Base-by-base conservation (phyloP, 2,329 filamentous ascomycete genomes). In the Alternaria metachromatica region DNA sequence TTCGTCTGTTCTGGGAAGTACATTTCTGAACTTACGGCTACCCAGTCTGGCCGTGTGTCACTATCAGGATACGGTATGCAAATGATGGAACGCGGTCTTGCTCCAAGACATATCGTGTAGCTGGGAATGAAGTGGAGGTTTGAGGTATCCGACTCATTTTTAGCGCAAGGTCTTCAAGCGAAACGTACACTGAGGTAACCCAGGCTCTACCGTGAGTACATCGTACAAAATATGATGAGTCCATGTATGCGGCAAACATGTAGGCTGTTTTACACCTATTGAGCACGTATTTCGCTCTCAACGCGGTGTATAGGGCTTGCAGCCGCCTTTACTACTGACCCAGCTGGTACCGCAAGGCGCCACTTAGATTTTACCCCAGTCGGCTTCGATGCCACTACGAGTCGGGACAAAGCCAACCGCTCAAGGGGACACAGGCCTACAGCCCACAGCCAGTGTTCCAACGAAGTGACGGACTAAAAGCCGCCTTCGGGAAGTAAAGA, bases 241-340 rank as follows among this genome's bases (percentile, higher is more conserved):
- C 37, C 2, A 10, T 11, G 37, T 18, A 41, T 18, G 15, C 37
- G n/a, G 37, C 9, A 41, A 41, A 18, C 8, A 11, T 18, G 37
- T 41, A 18, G 37, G n/a, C 37, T 18, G n/a, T 2, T 41, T 11
- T 41, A 18, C n/a, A 18, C 5, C 2, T 11, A 18, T 18, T 18
- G 9, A 41, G 0, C 8, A 1, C 37, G 0, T 41, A 0, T n/a
- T 41, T 41, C 37, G 8, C n/a, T 18, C 1, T 3, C 9, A 6
- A 3, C 37, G 9, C 1, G 15, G 37, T 41, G 9, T 41, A 18
- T 18, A 41, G 37, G 15, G 37, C 37, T 18, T 41, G 5, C 37
- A 3, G 3, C 9, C 15, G 9, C 37, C 37, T 11, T 1, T 11
- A 11, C n/a, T 41, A 10, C 37, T 18, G 9, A 18, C 37, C 18